A percentile compares a stretch with the other conserved stretches of the same genome.
These are phyloP conservation scores for Fusarium concolor DNA, from an alignment of 2,329 filamentous ascomycete genomes.

Conservation along the genomic window DNA sequence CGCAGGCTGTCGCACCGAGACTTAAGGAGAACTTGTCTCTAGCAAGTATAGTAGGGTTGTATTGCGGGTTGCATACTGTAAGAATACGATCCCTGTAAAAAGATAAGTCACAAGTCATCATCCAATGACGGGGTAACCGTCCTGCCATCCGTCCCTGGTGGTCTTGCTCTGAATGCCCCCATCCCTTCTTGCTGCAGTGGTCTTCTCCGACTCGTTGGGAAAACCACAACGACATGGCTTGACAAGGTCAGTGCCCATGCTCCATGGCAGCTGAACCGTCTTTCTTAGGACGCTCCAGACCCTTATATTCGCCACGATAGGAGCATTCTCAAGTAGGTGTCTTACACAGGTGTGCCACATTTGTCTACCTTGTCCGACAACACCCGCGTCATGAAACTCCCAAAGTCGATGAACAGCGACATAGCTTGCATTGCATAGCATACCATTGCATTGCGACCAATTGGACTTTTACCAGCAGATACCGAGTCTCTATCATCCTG, in stretches of 20 bases:
- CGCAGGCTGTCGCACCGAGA: constrained; percentile 15
- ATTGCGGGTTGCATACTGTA: constrained; percentile 12
- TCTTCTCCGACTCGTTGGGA: neutral
- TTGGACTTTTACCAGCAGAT: neutral
- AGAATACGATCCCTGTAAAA: neutral
- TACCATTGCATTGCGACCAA: neutral
- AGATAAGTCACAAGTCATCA: constrained; percentile 4
- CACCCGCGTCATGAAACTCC: constrained; percentile 42
- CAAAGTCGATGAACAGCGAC: constrained; percentile 1
- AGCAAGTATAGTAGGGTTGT: constrained; percentile 17
- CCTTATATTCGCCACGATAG: constrained; percentile 27
- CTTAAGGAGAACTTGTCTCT: constrained; percentile 29
- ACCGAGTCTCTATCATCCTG: neutral
- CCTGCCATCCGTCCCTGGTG: neutral
- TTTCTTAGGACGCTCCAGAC: constrained; percentile 32
- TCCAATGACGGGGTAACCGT: constrained; percentile 10
- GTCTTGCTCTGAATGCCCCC: neutral
- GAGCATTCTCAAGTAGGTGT: constrained; percentile 32
- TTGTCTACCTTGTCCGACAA: constrained; percentile 35
- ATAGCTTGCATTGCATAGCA: neutral
- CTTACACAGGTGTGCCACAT: constrained; percentile 42
- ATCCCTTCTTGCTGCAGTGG: neutral
- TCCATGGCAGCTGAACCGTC: constrained; percentile 15
- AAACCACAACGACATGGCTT: constrained; percentile 6
- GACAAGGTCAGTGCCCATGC: neutral